Evolutionary conservation across 1,284 basidiomycete genomes (phyloP), one percentile per base, ranked within the genome.

Genomic region (Inonotus obliquus): DNA sequence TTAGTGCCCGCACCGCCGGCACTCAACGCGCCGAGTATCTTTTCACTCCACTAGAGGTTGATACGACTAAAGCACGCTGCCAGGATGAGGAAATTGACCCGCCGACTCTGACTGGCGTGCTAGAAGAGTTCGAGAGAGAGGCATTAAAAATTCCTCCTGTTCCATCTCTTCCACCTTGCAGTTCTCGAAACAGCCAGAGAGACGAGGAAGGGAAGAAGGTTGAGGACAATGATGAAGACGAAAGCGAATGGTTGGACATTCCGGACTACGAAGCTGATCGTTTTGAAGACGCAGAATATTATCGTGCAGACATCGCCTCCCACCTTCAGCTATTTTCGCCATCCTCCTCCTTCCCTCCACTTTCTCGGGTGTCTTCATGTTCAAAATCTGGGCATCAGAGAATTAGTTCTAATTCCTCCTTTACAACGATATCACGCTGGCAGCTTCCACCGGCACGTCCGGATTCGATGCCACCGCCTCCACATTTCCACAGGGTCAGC

Each of bases 311-410:
- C 27, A 63, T 63, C 29, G 62, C 62, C 13, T 60, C 62, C 10
- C 62, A 63, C 39, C 57, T 63, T 14, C 58, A 63, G 39, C 44
- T 63, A 19, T 63, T 63, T 51, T 60, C 62, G 9, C n/a, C 51
- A 17, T 27, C 13, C 2, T 21, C 38, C 25, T 56, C 47, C 17
- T 53, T 35, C 54, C 41, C 53, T 41, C 49, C 57, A 32, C 47
- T 54, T 49, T 25, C 61, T 17, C 38, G 41, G 21, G 14, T 35
- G 29, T n/a, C 58, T 48, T 44, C 53, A 39, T 44, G 19, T 44
- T n/a, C 41, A 44, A 13, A 47, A 55, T 44, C 55, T 25, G 53
- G 60, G n/a, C 56, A 59, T 21, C 58, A 53, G 9, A 55, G 54
- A 14, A 25, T 39, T 44, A 39, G 61, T 21, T 59, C 57, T 11